Base-by-base conservation (phyloP, 2,329 filamentous ascomycete genomes). In the Neonectria punicea region DNA sequence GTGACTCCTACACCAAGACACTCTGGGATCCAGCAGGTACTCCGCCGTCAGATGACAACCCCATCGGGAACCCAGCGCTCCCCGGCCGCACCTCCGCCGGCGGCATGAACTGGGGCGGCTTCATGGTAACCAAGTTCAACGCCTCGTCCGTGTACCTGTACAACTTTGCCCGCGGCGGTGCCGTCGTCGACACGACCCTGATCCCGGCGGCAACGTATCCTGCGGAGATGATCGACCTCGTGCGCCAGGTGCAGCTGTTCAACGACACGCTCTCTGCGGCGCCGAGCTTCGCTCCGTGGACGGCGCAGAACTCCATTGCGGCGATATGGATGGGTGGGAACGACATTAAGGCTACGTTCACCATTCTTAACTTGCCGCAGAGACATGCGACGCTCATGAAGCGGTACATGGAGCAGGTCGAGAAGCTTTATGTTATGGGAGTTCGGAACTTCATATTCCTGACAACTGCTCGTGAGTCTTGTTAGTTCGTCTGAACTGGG, bases 391-490 rank as follows among this genome's bases (percentile, higher is more conserved):
- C 22, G 16, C n/a, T 63, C 6, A 14, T 32, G n/a, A 39, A n/a
- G 10, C 32, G 53, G 2, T 54, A 58, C 22, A 54, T 58, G 22
- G 5, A 20, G 5, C 61, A 63, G 20, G 49, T 53, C n/a, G 46
- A 58, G 13, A 25, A 22, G 14, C 34, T 63, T 34, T 49, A 63
- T 13, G 4, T 13, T 3, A 16, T 44, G 25, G 61, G 61, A 4
- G 51, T 63, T 3, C 36, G 55, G 7, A 54, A 63, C 4, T 63
- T 63, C 25, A 54, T 63, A 6, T 54, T 63, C 18, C n/a, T 63
- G 14, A 58, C 46, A 2, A 34, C 53, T 14, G 41, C 49, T 9
- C 61, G 61, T 58, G 20, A 58, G 61, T 58, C n/a, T 16, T 1
- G 9, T n/a, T 14, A 8, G 8, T 49, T n/a, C 14, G 10, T 4